Base-by-base conservation (phyloP, 768 basidiomycete genomes). In the Suillus americanus region DNA sequence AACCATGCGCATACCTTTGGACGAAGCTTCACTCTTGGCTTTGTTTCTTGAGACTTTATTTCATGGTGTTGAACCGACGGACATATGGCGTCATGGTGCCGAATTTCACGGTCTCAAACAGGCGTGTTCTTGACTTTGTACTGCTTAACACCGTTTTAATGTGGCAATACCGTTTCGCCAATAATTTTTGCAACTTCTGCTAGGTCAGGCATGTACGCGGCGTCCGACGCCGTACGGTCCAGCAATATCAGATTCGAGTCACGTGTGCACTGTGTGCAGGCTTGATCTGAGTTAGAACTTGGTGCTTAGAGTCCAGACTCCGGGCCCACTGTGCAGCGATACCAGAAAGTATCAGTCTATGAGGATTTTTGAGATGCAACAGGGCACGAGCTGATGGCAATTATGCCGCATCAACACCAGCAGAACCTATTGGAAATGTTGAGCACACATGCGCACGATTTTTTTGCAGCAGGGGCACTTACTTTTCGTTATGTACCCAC, bases 401-500 rank as follows among this genome's bases (percentile, higher is more conserved):
- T 2, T 33, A 33, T 54, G 18, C 28, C 9, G 18, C 48, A 28
- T 59, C 18, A 59, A 40, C 57, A 59, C 57, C 57, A 59, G 10
- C 38, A 59, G 25, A 59, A 59, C 5, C 57, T 59, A 3, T 41
- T 20, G 25, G 12, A 20, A 25, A 10, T 59, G 40, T 25, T 59
- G 10, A 41, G 56, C 25, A 28, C 38, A 12, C 3, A 9, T 41
- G 18, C 38, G 25, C 25, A 0, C 7, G n/a, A 13, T 48, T 18
- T 25, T 30, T 56, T 57, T 9, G 10, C 18, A 28, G 57, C 30
- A 59, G 5, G 53, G 51, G 18, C 57, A 62, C 76, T 62, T 41
- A 82, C 83, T 79, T 82, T 68, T 86, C 85, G 61, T 86, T 85
- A 57, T 79, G 77, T 37, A 78, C 53, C 85, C 85, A 86, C 8